Evolutionary conservation across 2,329 filamentous ascomycete species (phyloP).

Genomic region (Didymella glomerata): DNA sequence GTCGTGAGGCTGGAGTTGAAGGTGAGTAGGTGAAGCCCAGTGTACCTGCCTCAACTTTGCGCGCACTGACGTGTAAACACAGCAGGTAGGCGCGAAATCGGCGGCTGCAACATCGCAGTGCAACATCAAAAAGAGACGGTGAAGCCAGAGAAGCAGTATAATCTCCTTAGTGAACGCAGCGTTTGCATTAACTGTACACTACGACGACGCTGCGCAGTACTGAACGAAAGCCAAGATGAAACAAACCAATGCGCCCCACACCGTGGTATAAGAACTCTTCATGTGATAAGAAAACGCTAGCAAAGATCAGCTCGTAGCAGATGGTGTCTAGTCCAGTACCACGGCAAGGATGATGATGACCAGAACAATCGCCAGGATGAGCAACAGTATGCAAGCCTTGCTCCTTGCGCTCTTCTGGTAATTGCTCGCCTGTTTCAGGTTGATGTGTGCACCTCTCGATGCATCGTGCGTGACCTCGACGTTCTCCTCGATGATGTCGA

Average conservation of each 20-base stretch:
- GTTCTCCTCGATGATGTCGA: conserved; percentile 88
- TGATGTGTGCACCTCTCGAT: conserved; percentile 83
- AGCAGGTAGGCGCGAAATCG: conserved; percentile 2
- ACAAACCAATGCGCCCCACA: conserved; percentile 11
- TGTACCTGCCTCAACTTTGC: conserved; percentile 1
- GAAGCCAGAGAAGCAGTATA: not conserved
- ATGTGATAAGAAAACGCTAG: conserved; percentile 14
- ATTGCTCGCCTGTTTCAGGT: conserved; percentile 83
- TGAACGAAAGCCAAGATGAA: not conserved
- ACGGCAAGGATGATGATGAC: conserved; percentile 90
- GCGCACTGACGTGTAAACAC: conserved; percentile 3
- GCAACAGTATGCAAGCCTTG: conserved; percentile 89
- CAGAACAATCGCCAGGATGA: conserved; percentile 88
- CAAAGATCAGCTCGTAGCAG: conserved; percentile 17
- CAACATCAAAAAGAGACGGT: not conserved
- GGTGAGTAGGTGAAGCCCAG: not conserved
- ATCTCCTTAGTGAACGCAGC: not conserved
- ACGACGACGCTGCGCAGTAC: conserved; percentile 6
- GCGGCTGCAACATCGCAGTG: conserved; percentile 2
- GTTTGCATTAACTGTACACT: conserved; percentile 12
- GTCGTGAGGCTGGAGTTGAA: not conserved
- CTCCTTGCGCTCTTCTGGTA: conserved; percentile 96
- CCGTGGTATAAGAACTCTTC: conserved; percentile 31
- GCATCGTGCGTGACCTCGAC: conserved; percentile 83
- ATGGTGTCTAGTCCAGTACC: conserved; percentile 69